Evolutionary conservation across 2,329 filamentous ascomycete genomes (phyloP).

Genomic region (Onygena corvina): DNA sequence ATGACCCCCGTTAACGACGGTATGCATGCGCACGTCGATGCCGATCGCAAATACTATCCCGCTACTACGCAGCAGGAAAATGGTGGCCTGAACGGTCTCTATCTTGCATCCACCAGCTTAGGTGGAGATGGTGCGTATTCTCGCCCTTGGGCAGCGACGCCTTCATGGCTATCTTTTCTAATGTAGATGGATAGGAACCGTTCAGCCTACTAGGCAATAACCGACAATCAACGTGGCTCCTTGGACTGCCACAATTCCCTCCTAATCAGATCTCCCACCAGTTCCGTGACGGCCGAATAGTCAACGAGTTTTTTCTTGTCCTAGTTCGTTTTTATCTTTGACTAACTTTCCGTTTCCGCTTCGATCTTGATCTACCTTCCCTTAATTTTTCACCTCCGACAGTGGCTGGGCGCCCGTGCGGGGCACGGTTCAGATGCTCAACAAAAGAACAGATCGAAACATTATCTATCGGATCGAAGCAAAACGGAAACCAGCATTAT

Average conservation of each 20-base stretch:
- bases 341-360: slow-evolving; percentile 1
- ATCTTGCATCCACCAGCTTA: slow-evolving; percentile 37
- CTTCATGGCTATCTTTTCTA: slow-evolving; percentile 31
- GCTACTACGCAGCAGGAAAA: slow-evolving; percentile 35
- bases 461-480: slow-evolving; percentile 6
- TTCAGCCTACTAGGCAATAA: slow-evolving; percentile 45
- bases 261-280: slow-evolving; percentile 36
- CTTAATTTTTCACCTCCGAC: slow-evolving; percentile 9
- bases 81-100: slow-evolving; percentile 37
- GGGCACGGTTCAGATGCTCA: slow-evolving; percentile 13
- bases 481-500: slow-evolving; percentile 17
- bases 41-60: slow-evolving; percentile 43
- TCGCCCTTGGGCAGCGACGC: slow-evolving; percentile 31
- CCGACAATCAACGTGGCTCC: neutral
- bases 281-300: slow-evolving; percentile 20
- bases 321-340: neutral
- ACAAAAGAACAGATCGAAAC: slow-evolving; percentile 5
- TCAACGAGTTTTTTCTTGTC: slow-evolving; percentile 1
- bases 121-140: slow-evolving; percentile 37
- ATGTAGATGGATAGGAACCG: slow-evolving; percentile 33
- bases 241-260: neutral
- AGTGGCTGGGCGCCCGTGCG: slow-evolving; percentile 13
- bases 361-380: neutral
- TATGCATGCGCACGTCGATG: slow-evolving; percentile 53
- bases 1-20: slow-evolving; percentile 56